Evolutionary conservation across 176 grass and related monocot species (phyloP).

Genomic region (Echinochloa phyllopogon): DNA sequence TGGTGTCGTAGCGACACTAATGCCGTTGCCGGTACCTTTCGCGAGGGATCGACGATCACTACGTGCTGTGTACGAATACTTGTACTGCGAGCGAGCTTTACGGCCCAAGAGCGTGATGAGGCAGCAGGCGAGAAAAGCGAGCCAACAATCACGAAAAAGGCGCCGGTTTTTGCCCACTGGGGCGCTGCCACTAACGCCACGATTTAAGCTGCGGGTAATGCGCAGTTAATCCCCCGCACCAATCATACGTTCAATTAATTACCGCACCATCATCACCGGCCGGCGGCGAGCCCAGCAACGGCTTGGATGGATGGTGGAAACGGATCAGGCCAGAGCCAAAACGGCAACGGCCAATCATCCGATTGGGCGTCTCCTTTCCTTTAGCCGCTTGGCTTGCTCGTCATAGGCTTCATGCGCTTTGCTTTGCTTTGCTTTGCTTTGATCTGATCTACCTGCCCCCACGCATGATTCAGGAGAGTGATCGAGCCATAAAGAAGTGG

Average conservation of each 20-base stretch:
- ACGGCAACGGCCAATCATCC: too few species aligned
- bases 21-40: too few species aligned
- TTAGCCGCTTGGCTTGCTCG: not conserved
- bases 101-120: too few species aligned
- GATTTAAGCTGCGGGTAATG: not conserved
- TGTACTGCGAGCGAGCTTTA: conserved; percentile 29
- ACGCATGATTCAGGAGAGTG: conserved; percentile 36
- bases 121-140: not conserved
- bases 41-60: too few species aligned
- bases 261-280: not conserved
- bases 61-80: too few species aligned
- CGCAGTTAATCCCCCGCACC: conserved; percentile 8
- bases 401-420: conserved; percentile 41
- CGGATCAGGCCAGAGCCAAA: not conserved
- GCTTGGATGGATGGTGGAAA: not conserved
- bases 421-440: not conserved
- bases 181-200: not conserved
- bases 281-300: not conserved
- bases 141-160: not conserved
- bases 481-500: not conserved
- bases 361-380: not conserved
- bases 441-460: too few species aligned
- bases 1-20: conserved; percentile 27
- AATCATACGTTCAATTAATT: conserved; percentile 36
- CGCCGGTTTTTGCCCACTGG: not conserved